phyloP scores from a whole-genome alignment of 495 filamentous ascomycete genomes.

The Patellaria atrata region DNA sequence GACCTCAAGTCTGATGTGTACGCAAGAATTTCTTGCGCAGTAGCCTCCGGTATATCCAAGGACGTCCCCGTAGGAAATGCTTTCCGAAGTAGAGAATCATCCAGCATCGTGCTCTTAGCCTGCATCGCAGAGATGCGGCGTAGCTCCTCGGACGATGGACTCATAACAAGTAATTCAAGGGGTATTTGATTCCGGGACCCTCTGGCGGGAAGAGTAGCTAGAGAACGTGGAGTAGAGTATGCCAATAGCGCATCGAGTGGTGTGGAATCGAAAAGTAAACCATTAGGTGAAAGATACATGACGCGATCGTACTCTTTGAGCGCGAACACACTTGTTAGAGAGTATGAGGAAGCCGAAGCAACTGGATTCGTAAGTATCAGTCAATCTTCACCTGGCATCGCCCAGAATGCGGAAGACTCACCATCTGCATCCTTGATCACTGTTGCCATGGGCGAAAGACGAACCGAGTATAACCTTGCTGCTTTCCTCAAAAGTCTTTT shows the following conservation, averaged over 20 bases:
- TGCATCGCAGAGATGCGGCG: slow-evolving; percentile 10
- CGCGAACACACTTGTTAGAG: slow-evolving; percentile 27
- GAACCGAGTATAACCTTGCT: slow-evolving; percentile 29
- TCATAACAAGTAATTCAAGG: slow-evolving; percentile 21
- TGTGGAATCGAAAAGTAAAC: slow-evolving; percentile 29
- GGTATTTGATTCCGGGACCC: slow-evolving; percentile 16
- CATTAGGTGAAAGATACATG: slow-evolving; percentile 28
- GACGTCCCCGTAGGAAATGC: slow-evolving; percentile 17
- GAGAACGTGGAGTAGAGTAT: slow-evolving; percentile 20
- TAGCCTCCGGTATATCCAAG: slow-evolving; percentile 18
- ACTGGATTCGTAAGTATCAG: slow-evolving; percentile 6
- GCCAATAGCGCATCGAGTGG: slow-evolving; percentile 32
- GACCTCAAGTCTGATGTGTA: slow-evolving; percentile 17
- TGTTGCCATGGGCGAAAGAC: slow-evolving; percentile 29
- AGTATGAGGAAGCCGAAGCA: slow-evolving; percentile 24
- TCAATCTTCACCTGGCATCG: not conserved
- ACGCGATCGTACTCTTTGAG: slow-evolving; percentile 32
- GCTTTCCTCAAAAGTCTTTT: slow-evolving; percentile 30
- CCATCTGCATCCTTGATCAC: slow-evolving; percentile 7
- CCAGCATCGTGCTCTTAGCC: slow-evolving; percentile 11
- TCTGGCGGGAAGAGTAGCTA: slow-evolving; percentile 25
- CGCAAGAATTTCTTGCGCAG: slow-evolving; percentile 17
- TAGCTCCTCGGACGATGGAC: slow-evolving; percentile 18
- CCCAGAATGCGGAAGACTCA: slow-evolving; percentile 2
- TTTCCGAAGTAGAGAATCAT: slow-evolving; percentile 21